Evolutionary conservation across 2,329 filamentous ascomycete genomes (phyloP).

Genomic region (Orbilia quercus): DNA sequence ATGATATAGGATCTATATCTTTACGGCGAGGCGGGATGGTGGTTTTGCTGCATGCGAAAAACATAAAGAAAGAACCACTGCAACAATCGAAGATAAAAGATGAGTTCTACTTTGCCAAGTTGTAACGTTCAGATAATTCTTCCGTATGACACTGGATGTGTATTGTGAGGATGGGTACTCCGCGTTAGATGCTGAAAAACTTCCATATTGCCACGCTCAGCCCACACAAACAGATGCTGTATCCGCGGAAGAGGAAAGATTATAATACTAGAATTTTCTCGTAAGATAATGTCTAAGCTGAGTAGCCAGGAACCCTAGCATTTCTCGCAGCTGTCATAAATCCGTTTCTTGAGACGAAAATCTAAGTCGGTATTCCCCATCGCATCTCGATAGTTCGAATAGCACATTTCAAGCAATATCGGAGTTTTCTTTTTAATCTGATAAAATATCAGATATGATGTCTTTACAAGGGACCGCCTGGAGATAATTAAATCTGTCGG

Average conservation of each 20-base stretch:
- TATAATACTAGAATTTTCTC: constrained; percentile 20
- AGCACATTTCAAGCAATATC: not conserved
- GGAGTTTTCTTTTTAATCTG: constrained; percentile 5
- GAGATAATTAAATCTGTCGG: not conserved
- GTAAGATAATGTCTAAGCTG: constrained; percentile 10
- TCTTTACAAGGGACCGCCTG: not conserved
- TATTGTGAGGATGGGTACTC: not conserved
- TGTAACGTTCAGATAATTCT: not conserved
- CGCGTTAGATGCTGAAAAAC: not conserved
- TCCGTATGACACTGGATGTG: not conserved
- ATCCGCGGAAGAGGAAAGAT: constrained; percentile 2
- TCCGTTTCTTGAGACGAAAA: not conserved
- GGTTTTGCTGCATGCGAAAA: not conserved
- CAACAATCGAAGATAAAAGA: not conserved
- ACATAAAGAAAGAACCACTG: not conserved
- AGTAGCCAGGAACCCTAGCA: constrained; percentile 16
- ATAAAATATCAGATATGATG: not conserved
- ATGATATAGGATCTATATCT: not conserved
- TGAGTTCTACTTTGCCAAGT: not conserved
- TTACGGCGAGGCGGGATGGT: constrained; percentile 11
- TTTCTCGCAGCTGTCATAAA: not conserved
- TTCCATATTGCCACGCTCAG: not conserved
- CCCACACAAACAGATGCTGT: not conserved
- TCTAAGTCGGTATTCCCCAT: not conserved
- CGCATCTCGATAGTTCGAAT: not conserved